A percentile compares a stretch with the other conserved stretches of the same genome.
Conservation (phyloP, 2,329 filamentous ascomycete species). For the Fusarium avenaceum region DNA sequence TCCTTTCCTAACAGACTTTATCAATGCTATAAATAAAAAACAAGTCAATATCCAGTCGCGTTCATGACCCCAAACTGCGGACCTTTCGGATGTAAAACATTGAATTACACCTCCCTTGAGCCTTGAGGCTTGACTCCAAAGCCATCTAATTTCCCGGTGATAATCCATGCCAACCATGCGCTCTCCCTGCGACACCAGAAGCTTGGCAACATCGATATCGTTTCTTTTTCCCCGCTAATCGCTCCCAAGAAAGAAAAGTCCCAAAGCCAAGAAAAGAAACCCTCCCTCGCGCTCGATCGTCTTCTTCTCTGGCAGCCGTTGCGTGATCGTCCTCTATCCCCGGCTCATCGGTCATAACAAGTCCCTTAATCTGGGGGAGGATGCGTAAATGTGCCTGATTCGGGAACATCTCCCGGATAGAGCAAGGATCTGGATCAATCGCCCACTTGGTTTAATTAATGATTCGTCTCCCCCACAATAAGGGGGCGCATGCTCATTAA, state of each 20-base stretch:
- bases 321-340: slow-evolving; percentile 28
- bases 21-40: neutral
- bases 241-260: slow-evolving; percentile 5
- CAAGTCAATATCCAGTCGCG: neutral
- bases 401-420: neutral
- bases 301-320: slow-evolving; percentile 21
- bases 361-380: slow-evolving; percentile 32
- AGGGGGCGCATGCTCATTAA: slow-evolving; percentile 16
- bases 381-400: neutral
- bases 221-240: slow-evolving; percentile 21
- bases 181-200: neutral
- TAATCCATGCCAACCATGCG: slow-evolving; percentile 32
- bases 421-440: slow-evolving; percentile 7
- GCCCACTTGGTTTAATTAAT: slow-evolving; percentile 47
- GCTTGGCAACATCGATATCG: slow-evolving; percentile 25
- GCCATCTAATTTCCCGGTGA: slow-evolving; percentile 15
- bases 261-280: neutral
- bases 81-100: neutral
- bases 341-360: neutral
- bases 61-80: neutral
- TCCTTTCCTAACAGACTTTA: neutral
- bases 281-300: slow-evolving; percentile 9
- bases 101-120: slow-evolving; percentile 1
- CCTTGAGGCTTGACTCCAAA: slow-evolving; percentile 5
- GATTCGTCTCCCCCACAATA: slow-evolving; percentile 39